Base-by-base conservation (phyloP, 2,329 filamentous ascomycete genomes). In the Claviceps spartinae region DNA sequence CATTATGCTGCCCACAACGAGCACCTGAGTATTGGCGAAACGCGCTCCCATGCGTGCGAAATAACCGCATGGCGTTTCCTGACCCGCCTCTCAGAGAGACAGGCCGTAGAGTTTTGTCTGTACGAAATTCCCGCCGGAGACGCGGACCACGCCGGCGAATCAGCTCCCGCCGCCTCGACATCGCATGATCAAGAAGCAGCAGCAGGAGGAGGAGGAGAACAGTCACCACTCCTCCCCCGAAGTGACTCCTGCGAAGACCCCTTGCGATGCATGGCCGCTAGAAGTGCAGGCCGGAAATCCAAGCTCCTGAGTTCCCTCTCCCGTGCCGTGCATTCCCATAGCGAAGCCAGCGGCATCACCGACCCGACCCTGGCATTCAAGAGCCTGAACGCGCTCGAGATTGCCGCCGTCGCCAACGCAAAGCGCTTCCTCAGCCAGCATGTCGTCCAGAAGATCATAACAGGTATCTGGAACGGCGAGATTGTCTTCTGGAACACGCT, bases 401-500 rank as follows among this genome's bases (percentile, higher is more conserved):
- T 95, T 60, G 88, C 88, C 26, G 83, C 85, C 46, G 81, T 94
- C 20, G 84, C 84, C 13, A 78, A 86, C 54, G 86, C 87, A 34
- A 95, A 95, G 69, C 85, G 85, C 46, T 94, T 95, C 59, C 75
- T 95, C 38, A 84, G 83, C 61, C 88, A 94, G 65, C 77, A 78
- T 54, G 79, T 86, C 2, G 85, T 94, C 11, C 88, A 95, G 63
- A 86, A 85, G 60, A 85, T 94, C 57, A 80, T 95, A 55, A 84
- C 85, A 46, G 85, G 85, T 48, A 86, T 95, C 51, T 94, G 88
- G 88, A 81, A 83, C 56, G 88, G 88, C 46, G 83, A 90, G 57
- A 88, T 95, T 54, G 79, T 90, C 40, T 93, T 94, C 65, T 95
- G 88, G 88, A 84, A 89, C 54, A 79, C 75, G 5, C 71, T 95